Evolutionary conservation across 177 flowering plant species (phyloP).

Genomic region (Vitis hybrid): DNA sequence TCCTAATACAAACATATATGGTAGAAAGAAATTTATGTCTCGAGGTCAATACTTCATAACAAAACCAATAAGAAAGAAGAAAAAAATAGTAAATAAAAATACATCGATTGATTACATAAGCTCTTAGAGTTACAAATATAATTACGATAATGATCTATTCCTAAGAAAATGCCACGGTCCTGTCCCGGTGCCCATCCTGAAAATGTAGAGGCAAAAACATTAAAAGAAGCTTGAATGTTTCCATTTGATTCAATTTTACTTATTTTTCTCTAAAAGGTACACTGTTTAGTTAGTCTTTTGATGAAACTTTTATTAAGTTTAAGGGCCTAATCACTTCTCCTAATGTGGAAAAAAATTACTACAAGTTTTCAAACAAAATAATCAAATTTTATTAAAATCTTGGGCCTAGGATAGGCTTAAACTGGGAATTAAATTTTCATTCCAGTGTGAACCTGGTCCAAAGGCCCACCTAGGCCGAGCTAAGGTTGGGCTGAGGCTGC

Average conservation of each 20-base stretch:
- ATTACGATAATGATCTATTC: slow-evolving; percentile 7
- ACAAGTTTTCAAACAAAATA: too few relatives aligned
- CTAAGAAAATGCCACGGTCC: slow-evolving; percentile 55
- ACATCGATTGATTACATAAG: not conserved
- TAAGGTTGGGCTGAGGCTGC: too few relatives aligned
- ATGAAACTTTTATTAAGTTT: not conserved
- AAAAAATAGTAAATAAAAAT: not conserved
- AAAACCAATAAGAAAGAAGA: not conserved
- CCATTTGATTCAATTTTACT: too few relatives aligned
- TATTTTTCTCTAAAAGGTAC: not conserved
- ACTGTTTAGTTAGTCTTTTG: not conserved
- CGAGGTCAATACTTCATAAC: not conserved
- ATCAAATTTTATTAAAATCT: too few relatives aligned
- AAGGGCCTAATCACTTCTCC: not conserved
- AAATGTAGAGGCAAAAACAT: not conserved
- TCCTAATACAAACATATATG: not conserved
- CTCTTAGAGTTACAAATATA: not conserved
- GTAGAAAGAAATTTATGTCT: not conserved
- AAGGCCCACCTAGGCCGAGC: too few relatives aligned
- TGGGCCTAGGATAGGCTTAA: too few relatives aligned
- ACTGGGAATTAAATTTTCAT: too few relatives aligned
- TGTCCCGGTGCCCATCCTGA: slow-evolving; percentile 51
- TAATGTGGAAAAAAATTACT: too few relatives aligned
- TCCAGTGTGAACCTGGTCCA: too few relatives aligned
- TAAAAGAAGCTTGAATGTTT: too few relatives aligned